Percentiles rank a stretch among this genome's conserved stretches.
These are phyloP conservation scores for Mycogone perniciosa DNA, from an alignment of 2,329 filamentous ascomycete species.

Conservation along the genomic window DNA sequence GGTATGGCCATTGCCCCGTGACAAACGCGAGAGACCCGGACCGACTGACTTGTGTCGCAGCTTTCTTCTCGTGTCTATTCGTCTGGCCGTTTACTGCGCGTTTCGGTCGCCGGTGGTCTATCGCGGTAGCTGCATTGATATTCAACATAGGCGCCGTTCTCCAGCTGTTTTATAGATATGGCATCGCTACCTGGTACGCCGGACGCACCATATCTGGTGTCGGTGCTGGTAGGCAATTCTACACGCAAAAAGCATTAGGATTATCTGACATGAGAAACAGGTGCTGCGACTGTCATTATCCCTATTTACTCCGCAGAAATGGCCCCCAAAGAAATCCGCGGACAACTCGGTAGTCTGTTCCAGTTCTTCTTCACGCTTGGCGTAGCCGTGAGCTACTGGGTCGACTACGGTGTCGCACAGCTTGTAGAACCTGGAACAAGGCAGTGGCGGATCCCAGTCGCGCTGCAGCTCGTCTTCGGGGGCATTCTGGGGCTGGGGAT, in stretches of 20 bases:
- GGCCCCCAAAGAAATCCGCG: conserved; percentile 40
- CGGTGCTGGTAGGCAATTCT: conserved; percentile 28
- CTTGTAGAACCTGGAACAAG: conserved; percentile 31
- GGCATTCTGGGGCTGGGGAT: conserved; percentile 42
- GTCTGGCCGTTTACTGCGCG: conserved; percentile 37
- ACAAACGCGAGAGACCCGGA: background rate
- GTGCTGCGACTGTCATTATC: conserved; percentile 33
- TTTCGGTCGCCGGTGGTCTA: conserved; percentile 34
- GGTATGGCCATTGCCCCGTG: conserved; percentile 20
- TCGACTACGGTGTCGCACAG: conserved; percentile 40
- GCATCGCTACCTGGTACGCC: conserved; percentile 31
- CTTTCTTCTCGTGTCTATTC: conserved; percentile 38
- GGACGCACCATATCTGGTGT: conserved; percentile 31
- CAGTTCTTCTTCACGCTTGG: conserved; percentile 40
- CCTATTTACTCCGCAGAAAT: conserved; percentile 41
- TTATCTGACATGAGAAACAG: background rate
- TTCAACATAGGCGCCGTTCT: conserved; percentile 40
- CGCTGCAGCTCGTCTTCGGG: conserved; percentile 41
- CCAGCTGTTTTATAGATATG: conserved; percentile 33
- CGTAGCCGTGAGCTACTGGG: conserved; percentile 36
- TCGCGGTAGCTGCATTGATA: conserved; percentile 32
- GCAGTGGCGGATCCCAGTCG: conserved; percentile 47
- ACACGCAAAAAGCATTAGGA: background rate
- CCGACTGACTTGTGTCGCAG: conserved; percentile 16
- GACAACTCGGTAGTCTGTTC: conserved; percentile 37